A percentile compares a stretch with the other conserved stretches of the same genome.
Evolutionary conservation across 106 monocot genomes (phyloP).

Genomic region (Chionographis japonica): DNA sequence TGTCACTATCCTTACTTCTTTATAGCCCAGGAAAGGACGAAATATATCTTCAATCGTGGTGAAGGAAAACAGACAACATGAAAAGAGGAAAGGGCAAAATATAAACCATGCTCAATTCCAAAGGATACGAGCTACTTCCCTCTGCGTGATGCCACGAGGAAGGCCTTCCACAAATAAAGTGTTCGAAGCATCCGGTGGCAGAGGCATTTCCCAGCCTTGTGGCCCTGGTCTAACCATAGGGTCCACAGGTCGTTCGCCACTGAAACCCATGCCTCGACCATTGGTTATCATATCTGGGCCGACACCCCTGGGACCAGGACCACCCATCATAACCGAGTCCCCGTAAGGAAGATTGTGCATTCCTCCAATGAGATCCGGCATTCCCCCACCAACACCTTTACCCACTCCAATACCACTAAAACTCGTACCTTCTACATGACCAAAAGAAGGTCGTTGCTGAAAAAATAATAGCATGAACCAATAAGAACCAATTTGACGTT

Average conservation of each 20-base stretch:
- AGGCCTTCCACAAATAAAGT: background rate
- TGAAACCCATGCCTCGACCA: background rate
- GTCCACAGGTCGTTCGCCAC: background rate
- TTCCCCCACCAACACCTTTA: background rate
- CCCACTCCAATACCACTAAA: background rate
- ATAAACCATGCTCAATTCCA: background rate
- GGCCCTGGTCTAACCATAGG: background rate
- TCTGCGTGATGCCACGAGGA: background rate
- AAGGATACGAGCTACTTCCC: conserved; percentile 1
- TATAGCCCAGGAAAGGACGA: background rate
- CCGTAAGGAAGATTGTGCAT: background rate
- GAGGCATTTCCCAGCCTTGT: background rate
- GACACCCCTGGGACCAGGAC: background rate
- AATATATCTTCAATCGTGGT: background rate
- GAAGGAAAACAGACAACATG: background rate
- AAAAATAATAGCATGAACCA: background rate
- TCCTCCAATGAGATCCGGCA: background rate
- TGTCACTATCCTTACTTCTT: background rate
- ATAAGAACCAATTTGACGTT: background rate
- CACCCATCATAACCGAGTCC: background rate
- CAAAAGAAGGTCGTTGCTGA: background rate
- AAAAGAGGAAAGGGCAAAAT: background rate
- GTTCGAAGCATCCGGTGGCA: background rate
- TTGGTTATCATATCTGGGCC: background rate
- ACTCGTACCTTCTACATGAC: background rate